These are phyloP conservation scores for Eucalyptus guilfoylei DNA, from an alignment of 345 rosid species.

Conservation along the genomic window DNA sequence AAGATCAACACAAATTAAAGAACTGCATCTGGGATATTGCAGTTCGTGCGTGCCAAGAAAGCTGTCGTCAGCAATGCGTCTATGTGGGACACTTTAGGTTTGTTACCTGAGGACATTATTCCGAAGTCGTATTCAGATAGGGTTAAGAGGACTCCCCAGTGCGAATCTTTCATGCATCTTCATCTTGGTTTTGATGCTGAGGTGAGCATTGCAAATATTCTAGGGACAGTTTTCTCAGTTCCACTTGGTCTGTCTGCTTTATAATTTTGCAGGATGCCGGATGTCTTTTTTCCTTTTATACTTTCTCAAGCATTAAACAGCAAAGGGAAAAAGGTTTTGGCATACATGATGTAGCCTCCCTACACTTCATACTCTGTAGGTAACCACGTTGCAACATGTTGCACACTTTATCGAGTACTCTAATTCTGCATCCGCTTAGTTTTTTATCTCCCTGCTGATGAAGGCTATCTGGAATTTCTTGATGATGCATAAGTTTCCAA, in stretches of 20 bases:
- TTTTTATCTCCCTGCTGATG: not conserved
- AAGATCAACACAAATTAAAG: not conserved
- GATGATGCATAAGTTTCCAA: not conserved
- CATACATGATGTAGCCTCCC: not conserved
- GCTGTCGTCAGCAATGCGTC: conserved; percentile 93
- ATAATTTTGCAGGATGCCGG: not conserved
- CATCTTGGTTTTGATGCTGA: conserved; percentile 83
- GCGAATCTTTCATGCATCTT: conserved; percentile 98
- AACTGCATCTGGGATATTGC: conserved; percentile 1
- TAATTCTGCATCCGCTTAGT: not conserved
- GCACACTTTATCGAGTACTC: not conserved
- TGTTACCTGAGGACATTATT: conserved; percentile 54
- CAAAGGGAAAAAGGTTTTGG: not conserved
- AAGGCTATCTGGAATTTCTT: too few relatives aligned
- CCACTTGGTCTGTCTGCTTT: not conserved
- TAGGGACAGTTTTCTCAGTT: not conserved
- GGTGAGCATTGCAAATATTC: conserved; percentile 10
- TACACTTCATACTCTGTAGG: not conserved
- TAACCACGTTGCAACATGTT: not conserved
- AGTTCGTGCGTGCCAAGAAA: conserved; percentile 76
- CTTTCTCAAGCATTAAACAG: not conserved
- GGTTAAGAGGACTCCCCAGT: conserved; percentile 44
- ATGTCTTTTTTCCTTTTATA: not conserved
- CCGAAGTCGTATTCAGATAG: conserved; percentile 44
- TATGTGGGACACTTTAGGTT: conserved; percentile 78